Conservation (phyloP, 257 asterid species). For the Plectranthus barbatus region DNA sequence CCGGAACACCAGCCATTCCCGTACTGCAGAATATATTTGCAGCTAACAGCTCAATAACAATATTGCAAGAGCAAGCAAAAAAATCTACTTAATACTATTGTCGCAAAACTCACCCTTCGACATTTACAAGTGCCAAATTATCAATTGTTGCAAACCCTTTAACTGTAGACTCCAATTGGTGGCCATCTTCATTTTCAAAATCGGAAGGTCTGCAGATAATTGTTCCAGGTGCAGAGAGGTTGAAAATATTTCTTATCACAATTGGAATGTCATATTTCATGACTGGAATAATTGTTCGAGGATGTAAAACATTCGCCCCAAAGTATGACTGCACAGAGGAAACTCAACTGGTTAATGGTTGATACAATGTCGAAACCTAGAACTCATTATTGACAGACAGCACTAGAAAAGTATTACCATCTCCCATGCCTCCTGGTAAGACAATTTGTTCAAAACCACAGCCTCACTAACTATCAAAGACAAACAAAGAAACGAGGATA, state of each 20-base stretch:
- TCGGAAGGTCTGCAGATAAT: constrained; percentile 55
- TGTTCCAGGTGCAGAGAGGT: constrained; percentile 92
- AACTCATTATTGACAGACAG: constrained; percentile 10
- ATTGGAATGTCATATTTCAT: constrained; percentile 94
- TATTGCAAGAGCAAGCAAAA: not conserved
- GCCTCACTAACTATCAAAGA: constrained; percentile 83
- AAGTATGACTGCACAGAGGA: constrained; percentile 74
- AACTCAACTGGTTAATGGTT: constrained; percentile 10
- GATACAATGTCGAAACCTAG: constrained; percentile 12
- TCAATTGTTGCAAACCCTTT: constrained; percentile 99
- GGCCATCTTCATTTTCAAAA: constrained; percentile 40
- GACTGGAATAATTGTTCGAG: constrained; percentile 97
- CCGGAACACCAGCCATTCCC: constrained; percentile 99
- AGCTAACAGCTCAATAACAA: constrained; percentile 6
- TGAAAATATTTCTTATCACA: constrained; percentile 93
- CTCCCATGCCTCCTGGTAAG: constrained; percentile 99
- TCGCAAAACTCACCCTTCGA: constrained; percentile 73
- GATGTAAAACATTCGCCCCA: constrained; percentile 98
- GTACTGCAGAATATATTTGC: constrained; percentile 49
- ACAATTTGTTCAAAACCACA: constrained; percentile 74
- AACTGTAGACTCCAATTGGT: constrained; percentile 51
- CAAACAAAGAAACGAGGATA: not conserved
- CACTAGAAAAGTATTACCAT: constrained; percentile 47
- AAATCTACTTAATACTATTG: not conserved
- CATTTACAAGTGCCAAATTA: constrained; percentile 93